Evolutionary conservation across 306 rosid species (phyloP).

Genomic region (Cucumis hystrix): DNA sequence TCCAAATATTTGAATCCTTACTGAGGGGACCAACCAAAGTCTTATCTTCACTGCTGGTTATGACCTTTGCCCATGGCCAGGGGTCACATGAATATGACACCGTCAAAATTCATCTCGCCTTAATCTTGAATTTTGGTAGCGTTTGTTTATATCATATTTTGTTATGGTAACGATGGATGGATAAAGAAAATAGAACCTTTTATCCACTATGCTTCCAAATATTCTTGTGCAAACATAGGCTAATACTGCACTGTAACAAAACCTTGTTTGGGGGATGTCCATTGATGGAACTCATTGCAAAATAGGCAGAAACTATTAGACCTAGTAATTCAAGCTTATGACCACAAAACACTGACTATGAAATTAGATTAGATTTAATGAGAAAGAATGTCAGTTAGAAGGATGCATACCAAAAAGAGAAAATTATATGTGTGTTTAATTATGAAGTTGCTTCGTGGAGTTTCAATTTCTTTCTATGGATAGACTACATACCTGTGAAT

Average conservation of each 20-base stretch:
- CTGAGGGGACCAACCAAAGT: constrained; percentile 5
- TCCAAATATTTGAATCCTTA: neutral
- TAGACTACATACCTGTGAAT: neutral
- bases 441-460: neutral
- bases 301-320: neutral
- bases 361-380: neutral
- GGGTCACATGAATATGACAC: neutral
- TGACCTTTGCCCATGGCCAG: neutral
- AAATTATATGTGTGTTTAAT: neutral
- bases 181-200: neutral
- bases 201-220: neutral
- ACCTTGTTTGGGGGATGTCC: neutral
- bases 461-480: neutral
- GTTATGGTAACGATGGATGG: neutral
- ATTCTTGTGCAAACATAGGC: too few species aligned
- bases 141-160: neutral
- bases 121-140: neutral
- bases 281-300: neutral
- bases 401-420: neutral
- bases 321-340: neutral
- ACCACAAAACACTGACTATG: neutral
- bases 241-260: neutral
- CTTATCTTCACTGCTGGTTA: constrained; percentile 1
- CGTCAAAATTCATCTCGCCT: neutral
- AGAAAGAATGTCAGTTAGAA: neutral